Evolutionary conservation across 768 basidiomycete species (phyloP), one percentile per base, ranked within the genome.

Genomic region (Guyanaporus albipodus): DNA sequence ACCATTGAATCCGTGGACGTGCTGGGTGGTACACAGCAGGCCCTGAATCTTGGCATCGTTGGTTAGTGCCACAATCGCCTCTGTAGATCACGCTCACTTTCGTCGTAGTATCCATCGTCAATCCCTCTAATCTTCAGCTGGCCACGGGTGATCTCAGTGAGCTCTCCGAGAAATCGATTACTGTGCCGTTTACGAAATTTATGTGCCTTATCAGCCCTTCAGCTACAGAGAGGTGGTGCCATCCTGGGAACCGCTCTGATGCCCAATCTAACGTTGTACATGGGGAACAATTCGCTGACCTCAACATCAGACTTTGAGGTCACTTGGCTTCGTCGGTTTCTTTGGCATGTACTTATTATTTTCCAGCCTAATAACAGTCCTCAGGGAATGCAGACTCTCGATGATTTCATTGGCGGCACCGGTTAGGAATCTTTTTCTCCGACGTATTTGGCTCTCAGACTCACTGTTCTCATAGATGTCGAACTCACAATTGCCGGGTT

Each of bases 101-200:
- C 32, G 17, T 43, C n/a, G 12, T 22, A 79, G 82, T 84, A 19
- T 67, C 74, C 6, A 85, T 89, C 8, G 56, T 69, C 56, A 89
- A 89, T 59, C 86, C 84, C 10, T 84, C 81, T 6, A 83, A 76
- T 57, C 69, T 89, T 42, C 74, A 82, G 48, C 66, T 89, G 19
- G 58, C 70, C 8, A 75, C 74, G 3, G 85, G 84, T 14, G 81
- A 87, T 56, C 59, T 87, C 44, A 75, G 83, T 85, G 54, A 49
- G 80, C 66, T 32, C 39, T 48, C 33, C 24, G 32, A 34, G 11
- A 23, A 15, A n/a, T n/a, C n/a, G 4, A 36, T 26, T 29, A 21
- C 41, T 3, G 6, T 12, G 22, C 15, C 8, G 24, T 22, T 24
- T 19, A 1, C 23, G 26, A 29, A 7, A 23, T 18, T 44, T 12